Evolutionary conservation across 306 rosid genomes (phyloP), one percentile per base, ranked within the genome.

Genomic region (Prunus armeniaca): DNA sequence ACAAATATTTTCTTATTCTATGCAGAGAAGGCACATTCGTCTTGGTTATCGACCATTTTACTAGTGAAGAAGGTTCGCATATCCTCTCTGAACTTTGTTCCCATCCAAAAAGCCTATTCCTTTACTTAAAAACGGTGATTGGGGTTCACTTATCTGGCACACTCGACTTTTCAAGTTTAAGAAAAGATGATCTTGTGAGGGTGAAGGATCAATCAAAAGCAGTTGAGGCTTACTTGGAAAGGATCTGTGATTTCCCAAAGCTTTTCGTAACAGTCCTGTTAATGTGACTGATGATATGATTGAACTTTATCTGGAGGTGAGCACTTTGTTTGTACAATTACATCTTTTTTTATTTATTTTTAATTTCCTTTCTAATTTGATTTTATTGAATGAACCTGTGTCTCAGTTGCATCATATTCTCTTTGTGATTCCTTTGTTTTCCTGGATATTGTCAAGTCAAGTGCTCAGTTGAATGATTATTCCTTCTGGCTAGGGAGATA

Each of bases 241-340:
- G 72, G 78, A 82, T 95, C 73, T 87, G 97, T 20, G 77, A 87
- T 83, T 90, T 90, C 73, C 96, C 99, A 49, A 92, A 90, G 86
- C 84, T 85, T 79, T 83, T 95, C 89, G 84, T 54, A 93, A 82
- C 65, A 92, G 82, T 87, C 89, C 97, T 32, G 86, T 88, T 77
- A 76, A 85, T 22, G 93, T 95, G 77, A 85, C 92, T 55, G 99
- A 95, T 77, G 93, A 95, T 84, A 87, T 90, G 80, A 86, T 90
- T 82, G 99, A 95, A 90, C 97, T 89, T 79, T 95, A 95, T 84
- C 88, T 95, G 74, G 89, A 92, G 97, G 98, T 92, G 86, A 88
- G 91, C 65, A 67, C 75, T 54, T 73, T 64, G 45, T 58, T 73
- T 64, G 49, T 62, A 51, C 46, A 71, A 47, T 55, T 66, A 71